phyloP scores from a whole-genome alignment of 2,329 filamentous ascomycete genomes.

The Paraconiothyrium sp. region DNA sequence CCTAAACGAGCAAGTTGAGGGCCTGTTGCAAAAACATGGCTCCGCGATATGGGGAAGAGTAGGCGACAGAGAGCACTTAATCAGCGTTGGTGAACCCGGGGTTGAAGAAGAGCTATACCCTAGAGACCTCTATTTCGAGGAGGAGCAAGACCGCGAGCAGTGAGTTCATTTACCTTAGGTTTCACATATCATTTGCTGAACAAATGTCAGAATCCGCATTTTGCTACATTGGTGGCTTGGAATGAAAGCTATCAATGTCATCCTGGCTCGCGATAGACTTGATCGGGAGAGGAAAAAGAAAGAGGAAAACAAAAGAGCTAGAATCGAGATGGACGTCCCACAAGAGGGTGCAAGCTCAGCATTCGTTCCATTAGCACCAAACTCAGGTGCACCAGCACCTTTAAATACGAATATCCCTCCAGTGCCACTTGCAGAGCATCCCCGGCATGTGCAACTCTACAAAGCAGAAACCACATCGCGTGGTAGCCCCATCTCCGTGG shows the following conservation, averaged over 20 bases:
- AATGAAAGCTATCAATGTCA: conserved; percentile 49
- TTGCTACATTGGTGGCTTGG: conserved; percentile 50
- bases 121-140: conserved; percentile 44
- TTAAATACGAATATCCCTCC: conserved; percentile 37
- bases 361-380: conserved; percentile 42
- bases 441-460: conserved; percentile 24
- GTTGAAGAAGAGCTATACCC: conserved; percentile 45
- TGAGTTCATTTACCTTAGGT: conserved; percentile 24
- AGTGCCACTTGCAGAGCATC: conserved; percentile 32
- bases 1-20: conserved; percentile 41
- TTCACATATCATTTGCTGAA: conserved; percentile 21
- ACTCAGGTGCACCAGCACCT: conserved; percentile 28
- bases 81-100: conserved; percentile 42
- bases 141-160: conserved; percentile 42
- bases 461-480: conserved; percentile 24
- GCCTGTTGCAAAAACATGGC: conserved; percentile 44
- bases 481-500: conserved; percentile 24
- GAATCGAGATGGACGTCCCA: conserved; percentile 37
- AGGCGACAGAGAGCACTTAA: conserved; percentile 44
- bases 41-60: conserved; percentile 44
- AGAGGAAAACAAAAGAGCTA: conserved; percentile 41
- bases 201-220: conserved; percentile 38
- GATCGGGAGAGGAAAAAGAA: conserved; percentile 48
- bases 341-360: conserved; percentile 32
- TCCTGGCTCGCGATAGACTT: conserved; percentile 46